Evolutionary conservation across 768 basidiomycete species (phyloP).

Genomic region (Rhodotorula taiwanensis): DNA sequence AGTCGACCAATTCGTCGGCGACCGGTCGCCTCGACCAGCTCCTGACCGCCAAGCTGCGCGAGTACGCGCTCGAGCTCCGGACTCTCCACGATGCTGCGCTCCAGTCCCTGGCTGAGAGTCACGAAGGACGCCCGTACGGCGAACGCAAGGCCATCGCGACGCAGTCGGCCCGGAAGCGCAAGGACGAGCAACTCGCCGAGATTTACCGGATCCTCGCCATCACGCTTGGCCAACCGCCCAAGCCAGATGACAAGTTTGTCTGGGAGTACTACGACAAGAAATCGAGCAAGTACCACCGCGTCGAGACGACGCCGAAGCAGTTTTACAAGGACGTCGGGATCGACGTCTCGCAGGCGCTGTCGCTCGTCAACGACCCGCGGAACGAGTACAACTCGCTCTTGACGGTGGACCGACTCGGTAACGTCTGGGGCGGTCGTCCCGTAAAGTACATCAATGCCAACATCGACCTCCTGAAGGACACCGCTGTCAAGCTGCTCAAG

Average conservation of each 20-base stretch:
- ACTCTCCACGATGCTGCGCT: conserved; percentile 31
- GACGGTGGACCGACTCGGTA: conserved; percentile 86
- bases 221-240: conserved; percentile 77
- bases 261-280: conserved; percentile 87
- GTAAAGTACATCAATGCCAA: conserved; percentile 56
- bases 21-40: conserved; percentile 67
- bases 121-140: conserved; percentile 38
- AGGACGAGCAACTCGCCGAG: conserved; percentile 75
- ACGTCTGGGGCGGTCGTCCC: conserved; percentile 77
- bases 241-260: conserved; percentile 60
- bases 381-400: conserved; percentile 72
- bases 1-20: conserved; percentile 72
- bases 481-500: conserved; percentile 56
- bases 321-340: conserved; percentile 58
- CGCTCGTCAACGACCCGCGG: conserved; percentile 89
- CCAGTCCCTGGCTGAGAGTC: conserved; percentile 43
- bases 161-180: conserved; percentile 60
- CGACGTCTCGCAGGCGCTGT: conserved; percentile 59
- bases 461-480: conserved; percentile 58
- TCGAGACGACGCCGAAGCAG: conserved; percentile 74
- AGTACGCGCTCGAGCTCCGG: conserved; percentile 78
- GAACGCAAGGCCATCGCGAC: conserved; percentile 43
- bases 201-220: conserved; percentile 77
- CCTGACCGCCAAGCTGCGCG: conserved; percentile 82
- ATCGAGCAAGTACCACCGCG: conserved; percentile 52